Evolutionary conservation across 139 green algal genomes (phyloP).

Genomic region (Chlamydomonas schloesseri): DNA sequence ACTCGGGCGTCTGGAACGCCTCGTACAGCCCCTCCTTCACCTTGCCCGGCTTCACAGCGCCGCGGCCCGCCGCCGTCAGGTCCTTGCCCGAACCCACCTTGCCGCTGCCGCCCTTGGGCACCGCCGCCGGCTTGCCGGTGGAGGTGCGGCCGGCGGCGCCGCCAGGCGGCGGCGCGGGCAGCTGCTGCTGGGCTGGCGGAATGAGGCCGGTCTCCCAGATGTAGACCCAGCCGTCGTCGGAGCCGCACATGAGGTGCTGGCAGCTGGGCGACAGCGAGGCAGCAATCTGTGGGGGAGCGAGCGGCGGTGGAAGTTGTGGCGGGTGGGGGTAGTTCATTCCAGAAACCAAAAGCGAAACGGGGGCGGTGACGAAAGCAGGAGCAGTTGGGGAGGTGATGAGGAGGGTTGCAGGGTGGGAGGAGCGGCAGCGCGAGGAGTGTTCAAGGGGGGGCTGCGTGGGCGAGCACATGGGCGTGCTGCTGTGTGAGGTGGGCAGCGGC

Average conservation of each 20-base stretch:
- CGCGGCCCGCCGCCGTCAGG: no score
- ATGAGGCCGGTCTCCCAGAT: slow-evolving; percentile 68
- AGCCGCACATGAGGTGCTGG: slow-evolving; percentile 77
- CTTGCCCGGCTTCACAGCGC: background rate
- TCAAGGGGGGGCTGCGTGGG: no score
- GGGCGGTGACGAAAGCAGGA: no score
- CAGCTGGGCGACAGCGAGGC: slow-evolving; percentile 45
- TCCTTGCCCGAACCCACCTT: background rate
- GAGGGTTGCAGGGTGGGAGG: no score
- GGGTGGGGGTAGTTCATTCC: background rate
- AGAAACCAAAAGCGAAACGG: no score
- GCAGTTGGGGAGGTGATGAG: no score
- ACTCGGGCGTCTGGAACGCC: slow-evolving; percentile 47
- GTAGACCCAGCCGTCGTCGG: slow-evolving; percentile 85
- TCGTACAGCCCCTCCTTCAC: slow-evolving; percentile 48
- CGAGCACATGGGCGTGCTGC: no score
- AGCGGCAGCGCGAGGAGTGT: no score
- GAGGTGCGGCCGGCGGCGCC: background rate
- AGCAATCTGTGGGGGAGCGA: background rate
- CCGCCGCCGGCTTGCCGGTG: background rate
- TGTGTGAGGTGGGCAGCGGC: no score
- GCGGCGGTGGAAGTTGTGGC: background rate
- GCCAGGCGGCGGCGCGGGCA: background rate
- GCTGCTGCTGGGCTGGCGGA: background rate
- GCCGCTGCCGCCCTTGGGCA: background rate